A percentile compares a stretch with the other conserved stretches of the same genome.
These are phyloP conservation scores for Coprinopsis cinerea DNA, from an alignment of 768 basidiomycete species.

Conservation along the genomic window DNA sequence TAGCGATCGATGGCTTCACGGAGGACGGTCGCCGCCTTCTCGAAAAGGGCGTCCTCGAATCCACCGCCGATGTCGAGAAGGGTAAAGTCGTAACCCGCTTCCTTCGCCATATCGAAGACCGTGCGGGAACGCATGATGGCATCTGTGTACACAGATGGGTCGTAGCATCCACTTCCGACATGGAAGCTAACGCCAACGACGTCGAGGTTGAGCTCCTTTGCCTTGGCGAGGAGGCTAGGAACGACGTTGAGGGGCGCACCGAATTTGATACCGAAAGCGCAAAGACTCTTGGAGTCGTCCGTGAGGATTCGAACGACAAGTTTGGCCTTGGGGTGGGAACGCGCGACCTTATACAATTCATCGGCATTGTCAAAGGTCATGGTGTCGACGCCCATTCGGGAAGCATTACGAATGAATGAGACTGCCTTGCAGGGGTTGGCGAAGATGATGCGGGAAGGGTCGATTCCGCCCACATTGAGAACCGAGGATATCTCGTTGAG, in stretches of 20 bases:
- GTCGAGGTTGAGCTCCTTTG: slow-evolving; percentile 70
- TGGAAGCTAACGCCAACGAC: slow-evolving; percentile 97
- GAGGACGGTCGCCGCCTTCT: slow-evolving; percentile 68
- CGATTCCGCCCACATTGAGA: slow-evolving; percentile 64
- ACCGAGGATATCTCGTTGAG: slow-evolving; percentile 87
- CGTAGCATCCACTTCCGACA: slow-evolving; percentile 95
- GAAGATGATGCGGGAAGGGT: slow-evolving; percentile 84
- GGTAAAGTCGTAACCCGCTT: slow-evolving; percentile 74
- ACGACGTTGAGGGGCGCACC: slow-evolving; percentile 86
- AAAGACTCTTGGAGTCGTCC: slow-evolving; percentile 95
- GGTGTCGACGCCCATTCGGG: slow-evolving; percentile 71
- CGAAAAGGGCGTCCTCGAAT: slow-evolving; percentile 87
- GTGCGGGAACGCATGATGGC: slow-evolving; percentile 77
- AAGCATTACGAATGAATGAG: slow-evolving; percentile 86
- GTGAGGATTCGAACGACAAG: slow-evolving; percentile 92
- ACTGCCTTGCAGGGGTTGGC: slow-evolving; percentile 98
- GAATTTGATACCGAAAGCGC: slow-evolving; percentile 91
- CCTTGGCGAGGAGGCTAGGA: slow-evolving; percentile 72
- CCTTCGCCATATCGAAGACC: slow-evolving; percentile 84
- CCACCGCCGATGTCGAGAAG: slow-evolving; percentile 95
- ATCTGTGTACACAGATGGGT: slow-evolving; percentile 84
- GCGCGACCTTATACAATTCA: slow-evolving; percentile 89
- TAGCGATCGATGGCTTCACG: slow-evolving; percentile 63
- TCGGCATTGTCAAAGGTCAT: slow-evolving; percentile 99
- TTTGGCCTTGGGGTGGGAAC: slow-evolving; percentile 73